Percentiles rank a stretch among this genome's conserved stretches.
phyloP scores from a whole-genome alignment of 306 rosid genomes.

The Sicyos edulis region DNA sequence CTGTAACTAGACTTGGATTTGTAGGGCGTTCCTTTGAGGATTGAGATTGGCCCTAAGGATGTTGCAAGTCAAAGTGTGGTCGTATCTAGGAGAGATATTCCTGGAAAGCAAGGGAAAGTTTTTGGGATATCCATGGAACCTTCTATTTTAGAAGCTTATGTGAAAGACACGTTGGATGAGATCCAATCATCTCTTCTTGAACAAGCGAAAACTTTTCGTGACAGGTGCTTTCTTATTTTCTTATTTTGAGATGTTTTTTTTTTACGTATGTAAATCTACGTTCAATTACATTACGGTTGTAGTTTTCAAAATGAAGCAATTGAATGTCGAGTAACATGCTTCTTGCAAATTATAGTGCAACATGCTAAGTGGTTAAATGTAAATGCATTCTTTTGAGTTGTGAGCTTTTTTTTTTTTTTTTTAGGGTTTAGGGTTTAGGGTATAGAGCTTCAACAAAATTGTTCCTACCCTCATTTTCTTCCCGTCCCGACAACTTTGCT shows the following conservation, averaged over 20 bases:
- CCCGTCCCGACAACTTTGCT: background rate
- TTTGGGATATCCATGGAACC: constrained; percentile 92
- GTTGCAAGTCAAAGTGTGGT: constrained; percentile 80
- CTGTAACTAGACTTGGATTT: constrained; percentile 21
- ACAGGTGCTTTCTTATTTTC: constrained; percentile 48
- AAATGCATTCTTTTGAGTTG: background rate
- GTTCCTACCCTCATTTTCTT: background rate
- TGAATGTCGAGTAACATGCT: constrained; percentile 6
- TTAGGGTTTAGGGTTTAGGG: no score
- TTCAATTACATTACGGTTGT: background rate
- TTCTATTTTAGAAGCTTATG: constrained; percentile 54
- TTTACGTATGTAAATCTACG: background rate
- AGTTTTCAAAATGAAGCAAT: background rate
- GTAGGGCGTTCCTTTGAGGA: constrained; percentile 95
- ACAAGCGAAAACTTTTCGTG: constrained; percentile 70
- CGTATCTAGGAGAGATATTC: constrained; percentile 85
- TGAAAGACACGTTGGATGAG: constrained; percentile 75
- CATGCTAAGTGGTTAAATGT: background rate
- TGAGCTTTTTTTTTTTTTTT: no score
- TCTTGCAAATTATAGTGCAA: background rate
- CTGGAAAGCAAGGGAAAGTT: constrained; percentile 87
- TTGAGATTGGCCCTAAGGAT: constrained; percentile 96
- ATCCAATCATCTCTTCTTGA: constrained; percentile 45
- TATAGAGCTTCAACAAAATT: background rate
- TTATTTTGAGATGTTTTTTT: background rate